Evolutionary conservation across 805 yeast genomes (phyloP).

Genomic region (Ogataea chonburiensis): DNA sequence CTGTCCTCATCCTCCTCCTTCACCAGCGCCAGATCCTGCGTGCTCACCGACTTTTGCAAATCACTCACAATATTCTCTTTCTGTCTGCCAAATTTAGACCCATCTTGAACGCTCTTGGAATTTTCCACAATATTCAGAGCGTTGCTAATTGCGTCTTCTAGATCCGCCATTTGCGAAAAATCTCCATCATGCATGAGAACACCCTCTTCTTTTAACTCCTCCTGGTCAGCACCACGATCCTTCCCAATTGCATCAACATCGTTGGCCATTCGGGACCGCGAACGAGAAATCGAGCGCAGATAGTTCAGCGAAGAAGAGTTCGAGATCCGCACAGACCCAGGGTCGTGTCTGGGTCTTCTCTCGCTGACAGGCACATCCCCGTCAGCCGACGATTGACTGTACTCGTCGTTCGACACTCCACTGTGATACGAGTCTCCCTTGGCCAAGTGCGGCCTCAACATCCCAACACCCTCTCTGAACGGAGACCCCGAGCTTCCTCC

Average conservation of each 20-base stretch:
- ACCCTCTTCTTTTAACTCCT: slow-evolving; percentile 53
- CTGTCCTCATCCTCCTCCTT: slow-evolving; percentile 26
- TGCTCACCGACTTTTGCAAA: slow-evolving; percentile 18
- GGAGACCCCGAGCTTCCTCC: slow-evolving; percentile 21
- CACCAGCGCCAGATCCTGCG: slow-evolving; percentile 15
- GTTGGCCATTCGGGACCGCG: slow-evolving; percentile 51
- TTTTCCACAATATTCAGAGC: slow-evolving; percentile 40
- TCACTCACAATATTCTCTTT: slow-evolving; percentile 21
- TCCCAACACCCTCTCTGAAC: slow-evolving; percentile 33
- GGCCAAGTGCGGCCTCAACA: slow-evolving; percentile 60
- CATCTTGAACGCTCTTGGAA: slow-evolving; percentile 23
- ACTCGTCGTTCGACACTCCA: slow-evolving; percentile 45
- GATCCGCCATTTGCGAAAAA: slow-evolving; percentile 44
- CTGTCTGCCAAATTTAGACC: slow-evolving; percentile 14
- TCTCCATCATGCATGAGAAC: slow-evolving; percentile 53
- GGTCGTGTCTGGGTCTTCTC: slow-evolving; percentile 41
- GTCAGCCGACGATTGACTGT: slow-evolving; percentile 6
- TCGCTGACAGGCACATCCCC: slow-evolving; percentile 29
- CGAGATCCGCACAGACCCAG: slow-evolving; percentile 29
- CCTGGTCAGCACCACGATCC: slow-evolving; percentile 28
- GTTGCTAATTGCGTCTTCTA: slow-evolving; percentile 48
- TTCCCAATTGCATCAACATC: slow-evolving; percentile 34
- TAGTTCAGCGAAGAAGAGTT: slow-evolving; percentile 48
- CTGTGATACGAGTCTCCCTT: slow-evolving; percentile 75
- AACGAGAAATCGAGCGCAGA: slow-evolving; percentile 63